Evolutionary conservation across 306 rosid genomes (phyloP).

Genomic region (Albizia julibrissin): DNA sequence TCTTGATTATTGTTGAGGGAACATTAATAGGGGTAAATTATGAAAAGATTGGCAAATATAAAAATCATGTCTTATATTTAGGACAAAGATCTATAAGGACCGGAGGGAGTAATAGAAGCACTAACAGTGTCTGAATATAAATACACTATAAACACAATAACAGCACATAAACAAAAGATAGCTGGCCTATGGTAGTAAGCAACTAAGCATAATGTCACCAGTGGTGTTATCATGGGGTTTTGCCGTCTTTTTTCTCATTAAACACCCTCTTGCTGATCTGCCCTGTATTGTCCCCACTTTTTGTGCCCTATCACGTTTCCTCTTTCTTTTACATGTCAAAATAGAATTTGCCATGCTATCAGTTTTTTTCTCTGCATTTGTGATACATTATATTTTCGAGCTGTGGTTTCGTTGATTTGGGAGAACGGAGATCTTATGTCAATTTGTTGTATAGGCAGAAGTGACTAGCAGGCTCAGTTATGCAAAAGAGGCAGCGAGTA

Average conservation of each 20-base stretch:
- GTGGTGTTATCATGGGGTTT: not conserved
- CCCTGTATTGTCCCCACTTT: not conserved
- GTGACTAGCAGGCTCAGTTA: slow-evolving; percentile 85
- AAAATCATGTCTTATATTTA: no score
- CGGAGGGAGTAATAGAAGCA: not conserved
- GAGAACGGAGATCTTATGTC: not conserved
- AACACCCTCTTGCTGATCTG: not conserved
- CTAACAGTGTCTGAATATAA: not conserved
- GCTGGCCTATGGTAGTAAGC: not conserved
- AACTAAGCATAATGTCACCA: not conserved
- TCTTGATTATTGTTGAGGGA: no score
- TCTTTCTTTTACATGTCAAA: not conserved
- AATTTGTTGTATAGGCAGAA: slow-evolving; percentile 66
- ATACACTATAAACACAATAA: not conserved
- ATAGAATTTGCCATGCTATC: not conserved
- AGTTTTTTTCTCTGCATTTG: slow-evolving; percentile 14
- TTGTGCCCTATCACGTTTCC: not conserved
- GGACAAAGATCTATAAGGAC: no score
- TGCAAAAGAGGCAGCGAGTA: slow-evolving; percentile 70
- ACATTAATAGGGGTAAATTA: no score
- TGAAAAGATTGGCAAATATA: no score
- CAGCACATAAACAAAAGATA: not conserved
- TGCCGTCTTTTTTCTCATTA: not conserved
- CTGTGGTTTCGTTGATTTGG: slow-evolving; percentile 1
- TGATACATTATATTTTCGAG: slow-evolving; percentile 5